Conservation (phyloP, 164 flowering plant species). For the Buxus sempervirens region DNA sequence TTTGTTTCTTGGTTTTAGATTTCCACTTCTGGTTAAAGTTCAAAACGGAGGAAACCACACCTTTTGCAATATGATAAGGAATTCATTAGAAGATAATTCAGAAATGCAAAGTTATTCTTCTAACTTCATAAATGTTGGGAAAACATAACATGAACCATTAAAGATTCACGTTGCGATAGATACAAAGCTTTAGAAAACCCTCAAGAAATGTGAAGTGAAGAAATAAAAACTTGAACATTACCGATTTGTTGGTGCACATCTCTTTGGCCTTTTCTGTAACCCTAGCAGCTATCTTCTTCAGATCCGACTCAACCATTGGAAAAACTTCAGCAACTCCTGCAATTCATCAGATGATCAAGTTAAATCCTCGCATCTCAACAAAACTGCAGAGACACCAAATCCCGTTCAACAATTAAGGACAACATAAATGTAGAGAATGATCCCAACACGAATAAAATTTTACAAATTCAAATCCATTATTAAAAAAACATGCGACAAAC, state of each 20-base stretch:
- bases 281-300: conserved; percentile 54
- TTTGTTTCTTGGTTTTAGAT: background rate
- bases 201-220: background rate
- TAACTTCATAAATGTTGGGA: background rate
- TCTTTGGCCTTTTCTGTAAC: conserved; percentile 53
- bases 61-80: background rate
- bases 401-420: no score
- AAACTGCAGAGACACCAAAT: no score
- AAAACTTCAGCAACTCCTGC: conserved; percentile 53
- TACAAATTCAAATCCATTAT: no score
- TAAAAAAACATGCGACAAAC: no score
- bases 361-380: background rate
- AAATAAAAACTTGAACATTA: conserved; percentile 13
- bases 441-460: no score
- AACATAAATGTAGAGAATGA: no score
- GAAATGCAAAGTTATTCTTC: no score
- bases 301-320: conserved; percentile 55
- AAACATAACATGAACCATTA: no score
- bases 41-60: background rate
- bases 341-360: background rate
- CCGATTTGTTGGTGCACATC: conserved; percentile 50
- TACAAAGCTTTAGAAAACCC: no score
- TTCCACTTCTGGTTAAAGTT: background rate
- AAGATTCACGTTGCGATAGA: background rate
- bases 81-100: background rate